Evolutionary conservation across 352 stramenopile species (phyloP).

Genomic region (Phytophthora pseudosyringae): DNA sequence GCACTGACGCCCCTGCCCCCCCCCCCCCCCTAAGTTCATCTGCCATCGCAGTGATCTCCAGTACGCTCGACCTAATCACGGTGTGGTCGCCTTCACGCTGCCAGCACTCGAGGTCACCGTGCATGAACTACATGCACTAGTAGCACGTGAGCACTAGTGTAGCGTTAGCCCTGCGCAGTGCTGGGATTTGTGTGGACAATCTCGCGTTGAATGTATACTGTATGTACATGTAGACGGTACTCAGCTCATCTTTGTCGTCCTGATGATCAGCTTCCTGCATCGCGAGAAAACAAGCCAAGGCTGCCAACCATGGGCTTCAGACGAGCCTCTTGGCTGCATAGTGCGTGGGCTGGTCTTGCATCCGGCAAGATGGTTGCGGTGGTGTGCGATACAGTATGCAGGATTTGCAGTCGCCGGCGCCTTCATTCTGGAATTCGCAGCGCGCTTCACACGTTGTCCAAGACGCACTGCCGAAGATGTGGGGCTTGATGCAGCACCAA

Average conservation of each 20-base stretch:
- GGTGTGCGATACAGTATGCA: too few species aligned
- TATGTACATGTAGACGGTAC: background rate
- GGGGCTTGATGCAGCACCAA: slow-evolving; percentile 18
- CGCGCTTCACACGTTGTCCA: background rate
- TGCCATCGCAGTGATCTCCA: slow-evolving; percentile 35
- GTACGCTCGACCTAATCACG: slow-evolving; percentile 36
- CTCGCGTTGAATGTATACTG: background rate
- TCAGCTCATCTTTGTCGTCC: background rate
- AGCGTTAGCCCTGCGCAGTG: background rate
- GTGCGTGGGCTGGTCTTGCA: slow-evolving; percentile 15
- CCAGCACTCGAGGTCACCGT: slow-evolving; percentile 20
- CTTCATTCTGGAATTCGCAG: slow-evolving; percentile 20
- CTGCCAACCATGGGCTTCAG: background rate
- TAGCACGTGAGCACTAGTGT: slow-evolving; percentile 1
- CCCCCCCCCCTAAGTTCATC: slow-evolving; percentile 53
- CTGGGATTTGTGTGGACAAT: too few species aligned
- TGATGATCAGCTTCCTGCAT: slow-evolving; percentile 13
- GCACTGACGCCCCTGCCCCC: too few species aligned
- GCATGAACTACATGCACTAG: too few species aligned
- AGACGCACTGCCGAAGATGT: slow-evolving; percentile 11
- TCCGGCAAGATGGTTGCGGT: slow-evolving; percentile 25
- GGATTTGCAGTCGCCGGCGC: background rate
- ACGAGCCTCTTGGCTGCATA: slow-evolving; percentile 28
- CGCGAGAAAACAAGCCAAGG: slow-evolving; percentile 2
- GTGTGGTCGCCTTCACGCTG: slow-evolving; percentile 29